A percentile compares a stretch with the other conserved stretches of the same genome.
These are phyloP conservation scores for Backusella liffmaniae DNA, from an alignment of 192 early-diverging fungal genomes.

Conservation along the genomic window DNA sequence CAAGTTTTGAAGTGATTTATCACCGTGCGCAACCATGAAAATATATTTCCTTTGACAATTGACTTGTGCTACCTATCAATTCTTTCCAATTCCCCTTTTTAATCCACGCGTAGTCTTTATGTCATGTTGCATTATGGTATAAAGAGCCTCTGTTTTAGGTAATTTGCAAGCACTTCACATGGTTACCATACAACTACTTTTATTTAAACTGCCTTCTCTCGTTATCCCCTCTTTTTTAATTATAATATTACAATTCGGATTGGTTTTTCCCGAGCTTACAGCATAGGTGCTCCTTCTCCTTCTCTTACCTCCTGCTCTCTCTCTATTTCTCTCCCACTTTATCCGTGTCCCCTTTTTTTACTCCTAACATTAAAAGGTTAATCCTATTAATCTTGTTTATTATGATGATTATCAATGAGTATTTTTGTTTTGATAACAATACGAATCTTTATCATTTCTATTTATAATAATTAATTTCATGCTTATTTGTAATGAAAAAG, in stretches of 20 bases:
- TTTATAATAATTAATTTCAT: neutral
- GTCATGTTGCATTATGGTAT: neutral
- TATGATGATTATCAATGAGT: neutral
- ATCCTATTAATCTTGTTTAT: neutral
- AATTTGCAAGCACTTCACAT: neutral
- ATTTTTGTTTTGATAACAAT: neutral
- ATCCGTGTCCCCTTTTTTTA: neutral
- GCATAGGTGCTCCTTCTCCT: neutral
- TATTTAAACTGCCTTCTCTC: neutral
- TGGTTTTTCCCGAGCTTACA: neutral
- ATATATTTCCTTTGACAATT: neutral
- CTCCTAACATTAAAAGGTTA: neutral
- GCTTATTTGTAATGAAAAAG: neutral
- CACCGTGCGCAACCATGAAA: slow-evolving; percentile 4
- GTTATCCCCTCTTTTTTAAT: neutral
- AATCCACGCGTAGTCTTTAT: neutral
- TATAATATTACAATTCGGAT: slow-evolving; percentile 1
- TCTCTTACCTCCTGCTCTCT: neutral
- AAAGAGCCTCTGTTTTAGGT: neutral
- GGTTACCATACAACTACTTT: neutral
- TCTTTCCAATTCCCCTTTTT: slow-evolving; percentile 4
- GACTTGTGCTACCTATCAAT: neutral
- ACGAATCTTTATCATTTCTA: neutral
- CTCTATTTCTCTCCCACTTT: neutral
- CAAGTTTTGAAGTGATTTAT: slow-evolving; percentile 8